Evolutionary conservation across 2,329 filamentous ascomycete genomes (phyloP), one percentile per base, ranked within the genome.

Genomic region (Trematosphaeria pertusa): DNA sequence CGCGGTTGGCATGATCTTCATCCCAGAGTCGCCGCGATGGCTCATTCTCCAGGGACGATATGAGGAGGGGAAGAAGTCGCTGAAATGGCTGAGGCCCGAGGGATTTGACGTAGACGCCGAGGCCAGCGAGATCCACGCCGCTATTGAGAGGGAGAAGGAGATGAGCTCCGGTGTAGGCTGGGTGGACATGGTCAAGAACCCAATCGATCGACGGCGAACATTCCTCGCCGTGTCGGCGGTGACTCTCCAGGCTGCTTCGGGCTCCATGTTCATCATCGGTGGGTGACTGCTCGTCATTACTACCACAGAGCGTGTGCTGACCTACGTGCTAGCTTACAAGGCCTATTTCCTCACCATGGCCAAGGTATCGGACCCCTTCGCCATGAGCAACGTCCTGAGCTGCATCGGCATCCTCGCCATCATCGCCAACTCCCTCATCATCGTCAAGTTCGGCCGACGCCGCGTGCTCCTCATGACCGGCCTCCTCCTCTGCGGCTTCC

Each of bases 301-400:
- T 11, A 17, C 5, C 5, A 22, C 17, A n/a, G 12, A 9, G 12
- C 3, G 9, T 11, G 32, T 20, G 45, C 35, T 44, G 22, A 47
- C 31, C 8, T n/a, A 8, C 8, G 5, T 30, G n/a, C n/a, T n/a
- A 67, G 65, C 64, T 34, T 69, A 62, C 50, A 68, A 67, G 57
- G 83, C 81, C 1, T 85, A 84, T 63, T 84, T 84, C 72, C 82
- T 85, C 61, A 75, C 79, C 56, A 83, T 84, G 78, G 80, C 81
- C 26, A 73, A 78, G 35, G 78, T 84, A 4, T 73, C 77, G 24
- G 74, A 80, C 37, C 75, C 81, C 7, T 84, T 84, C 59, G 77
- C 79, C 56, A 84, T 83, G 66, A 72, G 77, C 11, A 82, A 81
- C 59, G 81, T 84, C 35, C 73, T 84, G 11, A 77, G 72, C 21